Evolutionary conservation across 2,329 filamentous ascomycete genomes (phyloP).

Genomic region (Xylariaceae sp.): DNA sequence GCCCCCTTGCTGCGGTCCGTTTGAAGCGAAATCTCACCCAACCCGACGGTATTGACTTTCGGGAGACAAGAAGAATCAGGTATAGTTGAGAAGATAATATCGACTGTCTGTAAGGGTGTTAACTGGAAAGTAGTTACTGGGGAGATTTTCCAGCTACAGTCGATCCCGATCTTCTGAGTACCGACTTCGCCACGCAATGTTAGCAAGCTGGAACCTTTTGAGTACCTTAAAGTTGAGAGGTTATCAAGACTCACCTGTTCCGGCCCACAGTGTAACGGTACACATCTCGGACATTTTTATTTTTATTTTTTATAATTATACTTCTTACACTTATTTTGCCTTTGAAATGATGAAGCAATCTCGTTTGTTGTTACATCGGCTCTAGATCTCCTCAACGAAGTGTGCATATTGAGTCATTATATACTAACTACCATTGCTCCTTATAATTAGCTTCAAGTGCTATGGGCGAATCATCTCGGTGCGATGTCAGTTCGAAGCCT

Average conservation of each 20-base stretch:
- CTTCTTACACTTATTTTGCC: too few species aligned
- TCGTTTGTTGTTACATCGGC: too few species aligned
- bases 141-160: constrained; percentile 27
- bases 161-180: constrained; percentile 14
- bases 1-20: not conserved
- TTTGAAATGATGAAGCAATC: too few species aligned
- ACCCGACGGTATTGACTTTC: not conserved
- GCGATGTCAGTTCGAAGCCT: too few species aligned
- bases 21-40: not conserved
- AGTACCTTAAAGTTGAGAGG: not conserved
- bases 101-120: constrained; percentile 29
- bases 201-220: not conserved
- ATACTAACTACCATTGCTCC: too few species aligned
- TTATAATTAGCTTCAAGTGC: too few species aligned
- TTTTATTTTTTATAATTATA: too few species aligned
- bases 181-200: constrained; percentile 3
- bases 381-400: too few species aligned
- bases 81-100: constrained; percentile 26
- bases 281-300: constrained; percentile 15
- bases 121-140: constrained; percentile 3
- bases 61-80: not conserved
- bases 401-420: too few species aligned
- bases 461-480: too few species aligned
- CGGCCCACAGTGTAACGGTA: constrained; percentile 8
- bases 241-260: constrained; percentile 13